phyloP scores from a whole-genome alignment of 495 filamentous ascomycete species.

The Aspergillus haitiensis region DNA sequence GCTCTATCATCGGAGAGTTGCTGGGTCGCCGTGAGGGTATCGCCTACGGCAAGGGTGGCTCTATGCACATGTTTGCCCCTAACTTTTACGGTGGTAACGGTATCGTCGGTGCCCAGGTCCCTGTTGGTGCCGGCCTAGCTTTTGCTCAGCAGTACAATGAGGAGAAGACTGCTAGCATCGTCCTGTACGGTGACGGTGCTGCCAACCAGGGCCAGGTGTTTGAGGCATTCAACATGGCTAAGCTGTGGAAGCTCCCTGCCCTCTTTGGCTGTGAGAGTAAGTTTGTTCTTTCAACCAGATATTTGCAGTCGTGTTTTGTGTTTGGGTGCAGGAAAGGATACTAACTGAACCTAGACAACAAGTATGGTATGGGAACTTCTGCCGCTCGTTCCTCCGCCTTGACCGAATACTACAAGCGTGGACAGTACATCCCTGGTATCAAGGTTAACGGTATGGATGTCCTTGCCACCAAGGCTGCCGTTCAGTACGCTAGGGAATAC shows the following conservation, averaged over 20 bases:
- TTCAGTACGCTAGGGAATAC: constrained; percentile 87
- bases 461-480: constrained; percentile 94
- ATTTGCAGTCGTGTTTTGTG: not conserved
- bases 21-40: constrained; percentile 94
- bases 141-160: constrained; percentile 95
- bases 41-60: constrained; percentile 96
- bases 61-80: constrained; percentile 99
- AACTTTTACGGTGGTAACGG: constrained; percentile 99
- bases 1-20: constrained; percentile 94
- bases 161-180: constrained; percentile 78
- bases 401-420: constrained; percentile 99
- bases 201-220: constrained; percentile 99
- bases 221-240: constrained; percentile 99
- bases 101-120: constrained; percentile 98
- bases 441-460: constrained; percentile 99
- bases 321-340: constrained; percentile 9
- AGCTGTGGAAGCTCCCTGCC: constrained; percentile 94
- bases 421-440: constrained; percentile 98
- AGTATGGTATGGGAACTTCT: constrained; percentile 99
- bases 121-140: constrained; percentile 92
- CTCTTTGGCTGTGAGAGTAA: constrained; percentile 98
- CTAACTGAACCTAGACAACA: constrained; percentile 73
- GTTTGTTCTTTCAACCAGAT: constrained; percentile 29
- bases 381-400: constrained; percentile 90
- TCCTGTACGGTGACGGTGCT: constrained; percentile 95